Conservation (phyloP, 371 early-diverging fungal genomes). For the Apophysomyces elegans region DNA sequence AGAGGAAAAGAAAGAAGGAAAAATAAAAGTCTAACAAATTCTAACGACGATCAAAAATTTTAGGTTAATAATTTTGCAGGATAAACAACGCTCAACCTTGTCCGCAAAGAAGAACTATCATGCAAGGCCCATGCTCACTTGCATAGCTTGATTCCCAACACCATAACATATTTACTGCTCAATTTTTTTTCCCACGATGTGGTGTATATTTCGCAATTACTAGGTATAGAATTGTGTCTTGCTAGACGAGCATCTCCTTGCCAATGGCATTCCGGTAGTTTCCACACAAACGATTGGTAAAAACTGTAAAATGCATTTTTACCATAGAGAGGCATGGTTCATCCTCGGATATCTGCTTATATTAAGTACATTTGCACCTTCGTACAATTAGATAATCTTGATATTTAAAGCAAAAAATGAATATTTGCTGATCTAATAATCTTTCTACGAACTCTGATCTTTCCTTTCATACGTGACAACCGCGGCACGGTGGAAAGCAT, state of each 20-base stretch:
- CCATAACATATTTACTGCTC: conserved; percentile 6
- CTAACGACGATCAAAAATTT: conserved; percentile 9
- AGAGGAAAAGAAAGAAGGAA: conserved; percentile 11
- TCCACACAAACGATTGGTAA: conserved; percentile 1
- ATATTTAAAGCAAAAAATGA: not conserved
- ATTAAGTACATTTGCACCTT: not conserved
- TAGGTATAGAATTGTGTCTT: not conserved
- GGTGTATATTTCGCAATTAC: not conserved
- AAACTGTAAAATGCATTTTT: not conserved
- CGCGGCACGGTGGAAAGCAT: not conserved
- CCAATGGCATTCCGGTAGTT: not conserved
- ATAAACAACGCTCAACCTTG: conserved; percentile 7
- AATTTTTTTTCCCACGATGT: conserved; percentile 4
- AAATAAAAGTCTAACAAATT: not conserved
- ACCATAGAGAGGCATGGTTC: not conserved
- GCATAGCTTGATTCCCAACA: conserved; percentile 7
- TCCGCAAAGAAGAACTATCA: not conserved
- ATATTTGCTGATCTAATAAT: not conserved
- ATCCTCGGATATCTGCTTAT: not conserved
- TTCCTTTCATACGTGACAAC: not conserved
- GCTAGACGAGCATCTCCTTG: not conserved
- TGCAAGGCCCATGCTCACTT: conserved; percentile 5
- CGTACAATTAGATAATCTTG: not conserved
- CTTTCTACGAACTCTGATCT: not conserved
- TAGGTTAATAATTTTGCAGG: not conserved